A percentile compares a stretch with the other conserved stretches of the same genome.
Evolutionary conservation across 2,329 filamentous ascomycete genomes (phyloP).

Genomic region (Colletotrichum tropicicola): DNA sequence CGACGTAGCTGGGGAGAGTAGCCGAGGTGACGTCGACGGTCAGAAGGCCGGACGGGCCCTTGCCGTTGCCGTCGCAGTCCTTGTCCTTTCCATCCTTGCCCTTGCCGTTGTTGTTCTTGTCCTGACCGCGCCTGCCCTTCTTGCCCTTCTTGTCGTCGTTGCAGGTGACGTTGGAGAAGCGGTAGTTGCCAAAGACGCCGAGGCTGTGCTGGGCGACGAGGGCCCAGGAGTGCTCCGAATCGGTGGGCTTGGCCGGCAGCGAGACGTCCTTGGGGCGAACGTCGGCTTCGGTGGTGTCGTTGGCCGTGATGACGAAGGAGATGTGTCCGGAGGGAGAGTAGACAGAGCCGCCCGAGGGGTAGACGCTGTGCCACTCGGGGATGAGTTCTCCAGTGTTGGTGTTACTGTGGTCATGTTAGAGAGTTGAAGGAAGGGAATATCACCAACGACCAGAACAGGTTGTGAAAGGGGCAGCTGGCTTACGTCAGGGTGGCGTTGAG

Average conservation of each 20-base stretch:
- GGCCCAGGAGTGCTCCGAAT: slow-evolving; percentile 4
- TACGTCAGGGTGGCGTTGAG: slow-evolving; percentile 15
- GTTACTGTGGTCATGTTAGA: background rate
- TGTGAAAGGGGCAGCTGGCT: background rate
- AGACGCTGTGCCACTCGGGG: slow-evolving; percentile 19
- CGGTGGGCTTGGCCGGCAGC: background rate
- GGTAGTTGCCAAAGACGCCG: background rate
- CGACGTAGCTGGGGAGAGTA: slow-evolving; percentile 21
- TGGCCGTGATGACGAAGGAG: slow-evolving; percentile 18
- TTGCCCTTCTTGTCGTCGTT: background rate
- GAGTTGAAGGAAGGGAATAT: background rate
- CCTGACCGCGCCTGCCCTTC: background rate
- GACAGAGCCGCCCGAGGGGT: slow-evolving; percentile 7
- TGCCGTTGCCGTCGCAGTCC: background rate
- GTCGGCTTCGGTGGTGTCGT: slow-evolving; percentile 13
- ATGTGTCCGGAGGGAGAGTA: slow-evolving; percentile 2
- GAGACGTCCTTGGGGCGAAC: background rate
- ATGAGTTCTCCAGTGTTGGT: slow-evolving; percentile 1
- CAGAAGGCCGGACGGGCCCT: slow-evolving; percentile 10
- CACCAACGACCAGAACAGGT: background rate
- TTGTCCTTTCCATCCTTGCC: background rate
- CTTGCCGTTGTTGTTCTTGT: background rate
- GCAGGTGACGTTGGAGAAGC: background rate
- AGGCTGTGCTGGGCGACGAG: slow-evolving; percentile 19
- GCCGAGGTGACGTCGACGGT: slow-evolving; percentile 7